phyloP scores from a whole-genome alignment of 2,329 filamentous ascomycete genomes.

The Fulvia fulva region DNA sequence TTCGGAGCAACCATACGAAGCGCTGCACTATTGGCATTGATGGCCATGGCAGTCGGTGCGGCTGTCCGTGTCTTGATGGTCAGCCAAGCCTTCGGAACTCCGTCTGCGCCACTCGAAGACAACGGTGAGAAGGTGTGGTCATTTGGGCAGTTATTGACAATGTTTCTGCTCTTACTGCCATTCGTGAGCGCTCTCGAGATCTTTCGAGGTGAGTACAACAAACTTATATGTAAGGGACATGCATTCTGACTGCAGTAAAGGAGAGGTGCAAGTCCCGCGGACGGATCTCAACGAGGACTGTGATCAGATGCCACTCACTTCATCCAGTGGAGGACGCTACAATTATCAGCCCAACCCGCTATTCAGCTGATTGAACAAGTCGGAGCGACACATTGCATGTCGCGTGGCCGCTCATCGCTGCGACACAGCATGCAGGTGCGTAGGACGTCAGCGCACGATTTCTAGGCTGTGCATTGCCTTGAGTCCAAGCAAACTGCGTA shows the following conservation, averaged over 20 bases:
- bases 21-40: conserved; percentile 48
- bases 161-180: conserved; percentile 58
- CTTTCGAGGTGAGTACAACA: conserved; percentile 45
- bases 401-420: no score
- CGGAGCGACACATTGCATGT: no score
- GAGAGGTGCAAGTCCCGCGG: conserved; percentile 21
- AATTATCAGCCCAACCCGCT: conserved; percentile 18
- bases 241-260: conserved; percentile 12
- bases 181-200: conserved; percentile 60
- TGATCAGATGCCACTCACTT: conserved; percentile 19
- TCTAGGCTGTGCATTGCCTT: no score
- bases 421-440: no score
- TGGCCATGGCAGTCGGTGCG: conserved; percentile 56
- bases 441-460: no score
- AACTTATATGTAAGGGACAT: not conserved
- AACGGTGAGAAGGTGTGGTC: conserved; percentile 56
- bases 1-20: conserved; percentile 56
- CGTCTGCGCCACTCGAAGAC: conserved; percentile 50
- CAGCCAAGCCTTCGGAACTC: conserved; percentile 58
- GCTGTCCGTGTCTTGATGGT: conserved; percentile 55
- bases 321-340: conserved; percentile 7
- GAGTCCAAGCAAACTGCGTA: no score
- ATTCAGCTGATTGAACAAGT: conserved; percentile 6
- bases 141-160: conserved; percentile 59
- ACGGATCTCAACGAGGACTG: conserved; percentile 12